Conservation (phyloP, 2,329 filamentous ascomycete genomes). For the Lasiodiplodia citricola region DNA sequence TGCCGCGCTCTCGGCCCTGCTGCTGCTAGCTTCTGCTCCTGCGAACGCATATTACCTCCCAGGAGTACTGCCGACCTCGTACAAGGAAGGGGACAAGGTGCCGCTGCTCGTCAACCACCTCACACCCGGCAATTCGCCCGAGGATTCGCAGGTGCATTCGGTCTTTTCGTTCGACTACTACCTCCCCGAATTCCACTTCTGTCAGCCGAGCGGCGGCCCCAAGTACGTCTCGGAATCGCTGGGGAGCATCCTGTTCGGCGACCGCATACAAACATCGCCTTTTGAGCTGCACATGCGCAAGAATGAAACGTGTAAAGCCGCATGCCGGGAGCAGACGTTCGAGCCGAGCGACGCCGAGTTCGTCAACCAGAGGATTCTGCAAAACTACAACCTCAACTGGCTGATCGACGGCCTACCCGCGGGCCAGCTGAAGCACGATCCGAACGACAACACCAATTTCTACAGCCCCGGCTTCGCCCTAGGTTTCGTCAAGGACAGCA, state of each 20-base stretch:
- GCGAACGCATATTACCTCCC: slow-evolving; percentile 87
- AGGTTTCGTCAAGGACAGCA: slow-evolving; percentile 55
- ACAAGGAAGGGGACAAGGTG: slow-evolving; percentile 78
- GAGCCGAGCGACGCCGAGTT: slow-evolving; percentile 73
- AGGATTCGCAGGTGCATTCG: slow-evolving; percentile 84
- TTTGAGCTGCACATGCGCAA: slow-evolving; percentile 85
- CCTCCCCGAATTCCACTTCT: slow-evolving; percentile 85
- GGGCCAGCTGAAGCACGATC: slow-evolving; percentile 80
- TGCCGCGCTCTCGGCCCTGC: slow-evolving; percentile 43
- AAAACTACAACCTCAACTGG: slow-evolving; percentile 94
- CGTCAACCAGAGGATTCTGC: slow-evolving; percentile 79
- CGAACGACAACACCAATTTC: slow-evolving; percentile 76
- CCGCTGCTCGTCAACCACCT: slow-evolving; percentile 92
- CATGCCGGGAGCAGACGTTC: slow-evolving; percentile 73
- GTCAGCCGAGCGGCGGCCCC: slow-evolving; percentile 76
- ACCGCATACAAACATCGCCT: slow-evolving; percentile 95
- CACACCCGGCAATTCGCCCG: slow-evolving; percentile 78
- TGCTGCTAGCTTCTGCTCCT: slow-evolving; percentile 42
- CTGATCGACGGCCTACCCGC: slow-evolving; percentile 92
- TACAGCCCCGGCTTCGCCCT: slow-evolving; percentile 92
- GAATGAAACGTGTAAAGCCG: slow-evolving; percentile 84
- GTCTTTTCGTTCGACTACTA: slow-evolving; percentile 98
- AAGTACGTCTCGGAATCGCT: slow-evolving; percentile 84
- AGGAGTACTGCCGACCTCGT: slow-evolving; percentile 92
- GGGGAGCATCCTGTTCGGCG: slow-evolving; percentile 95